These are phyloP conservation scores for Amyloporia xantha DNA, from an alignment of 768 basidiomycete species.

Conservation along the genomic window DNA sequence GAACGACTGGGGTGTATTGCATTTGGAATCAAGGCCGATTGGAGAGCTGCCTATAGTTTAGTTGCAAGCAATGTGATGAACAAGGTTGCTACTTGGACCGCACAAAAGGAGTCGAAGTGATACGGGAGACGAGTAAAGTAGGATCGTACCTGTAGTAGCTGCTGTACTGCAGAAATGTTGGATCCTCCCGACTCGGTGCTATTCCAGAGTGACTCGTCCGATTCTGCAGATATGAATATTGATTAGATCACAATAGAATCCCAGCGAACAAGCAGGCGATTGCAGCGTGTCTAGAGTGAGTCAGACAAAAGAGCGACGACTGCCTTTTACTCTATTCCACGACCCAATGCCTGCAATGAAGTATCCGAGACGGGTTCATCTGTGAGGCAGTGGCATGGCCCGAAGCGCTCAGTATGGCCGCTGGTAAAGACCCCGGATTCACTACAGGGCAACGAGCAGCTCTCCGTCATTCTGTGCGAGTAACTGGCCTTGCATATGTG, in stretches of 20 bases:
- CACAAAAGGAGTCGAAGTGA: no score
- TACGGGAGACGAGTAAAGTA: no score
- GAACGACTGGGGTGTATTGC: conserved; percentile 25
- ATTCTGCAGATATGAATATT: not conserved
- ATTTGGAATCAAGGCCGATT: conserved; percentile 5
- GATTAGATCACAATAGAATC: not conserved
- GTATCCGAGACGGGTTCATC: no score
- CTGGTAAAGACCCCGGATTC: no score
- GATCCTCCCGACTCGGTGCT: not conserved
- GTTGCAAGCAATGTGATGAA: not conserved
- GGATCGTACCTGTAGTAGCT: not conserved
- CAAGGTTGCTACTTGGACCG: not conserved
- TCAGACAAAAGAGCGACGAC: no score
- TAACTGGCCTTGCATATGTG: no score
- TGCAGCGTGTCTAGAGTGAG: not conserved
- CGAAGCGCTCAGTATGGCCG: no score
- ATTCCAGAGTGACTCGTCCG: not conserved
- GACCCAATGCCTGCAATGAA: no score
- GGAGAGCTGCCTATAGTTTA: not conserved
- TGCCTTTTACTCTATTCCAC: no score
- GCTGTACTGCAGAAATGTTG: not conserved
- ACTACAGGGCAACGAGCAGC: no score
- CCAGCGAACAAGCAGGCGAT: not conserved
- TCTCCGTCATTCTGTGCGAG: no score
- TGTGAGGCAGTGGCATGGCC: no score